Conservation (phyloP, 495 filamentous ascomycete species). For the Neurospora discreta region DNA sequence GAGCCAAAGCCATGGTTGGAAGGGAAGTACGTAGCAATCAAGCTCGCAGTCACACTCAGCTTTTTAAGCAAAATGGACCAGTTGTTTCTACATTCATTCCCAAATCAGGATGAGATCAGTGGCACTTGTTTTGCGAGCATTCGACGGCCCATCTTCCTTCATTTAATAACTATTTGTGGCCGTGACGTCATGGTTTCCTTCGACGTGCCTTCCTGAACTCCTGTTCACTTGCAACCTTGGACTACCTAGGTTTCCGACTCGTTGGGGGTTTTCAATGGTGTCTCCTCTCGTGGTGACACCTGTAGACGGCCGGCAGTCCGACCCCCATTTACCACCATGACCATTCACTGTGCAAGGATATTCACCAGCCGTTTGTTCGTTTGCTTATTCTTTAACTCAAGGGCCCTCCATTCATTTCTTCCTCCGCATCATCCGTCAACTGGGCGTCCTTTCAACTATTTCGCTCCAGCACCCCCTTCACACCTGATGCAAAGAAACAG, state of each 20-base stretch:
- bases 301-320: not conserved
- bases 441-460: not conserved
- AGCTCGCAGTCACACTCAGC: too few species aligned
- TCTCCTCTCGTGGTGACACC: not conserved
- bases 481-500: too few species aligned
- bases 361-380: too few species aligned
- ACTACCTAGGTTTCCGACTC: too few species aligned
- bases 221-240: not conserved
- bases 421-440: not conserved
- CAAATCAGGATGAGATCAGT: not conserved
- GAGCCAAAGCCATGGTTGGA: too few species aligned
- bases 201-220: not conserved
- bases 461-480: too few species aligned
- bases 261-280: not conserved
- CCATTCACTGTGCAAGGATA: not conserved
- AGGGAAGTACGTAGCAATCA: too few species aligned
- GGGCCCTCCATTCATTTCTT: not conserved
- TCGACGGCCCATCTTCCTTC: not conserved
- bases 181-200: not conserved
- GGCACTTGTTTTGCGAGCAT: too few species aligned
- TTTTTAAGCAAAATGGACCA: too few species aligned
- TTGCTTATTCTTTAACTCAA: too few species aligned
- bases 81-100: not conserved
- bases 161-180: not conserved
- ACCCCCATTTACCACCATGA: not conserved